Evolutionary conservation across 345 rosid genomes (phyloP).

Genomic region (Dovyalis caffra): DNA sequence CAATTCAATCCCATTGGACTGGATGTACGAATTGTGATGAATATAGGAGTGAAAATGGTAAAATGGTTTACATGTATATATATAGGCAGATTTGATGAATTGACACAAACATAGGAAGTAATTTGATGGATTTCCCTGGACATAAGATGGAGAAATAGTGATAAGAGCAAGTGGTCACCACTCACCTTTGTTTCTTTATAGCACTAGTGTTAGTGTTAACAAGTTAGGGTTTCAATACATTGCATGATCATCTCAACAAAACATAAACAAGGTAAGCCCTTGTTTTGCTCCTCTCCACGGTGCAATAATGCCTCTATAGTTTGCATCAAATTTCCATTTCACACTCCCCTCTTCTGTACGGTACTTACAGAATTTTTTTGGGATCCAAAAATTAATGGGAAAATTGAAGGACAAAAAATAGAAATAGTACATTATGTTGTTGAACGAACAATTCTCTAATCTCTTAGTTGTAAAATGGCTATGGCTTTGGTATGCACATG

Average conservation of each 20-base stretch:
- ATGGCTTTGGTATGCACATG: slow-evolving; percentile 1
- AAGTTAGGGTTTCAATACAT: neutral
- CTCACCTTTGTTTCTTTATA: neutral
- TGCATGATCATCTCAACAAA: neutral
- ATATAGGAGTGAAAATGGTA: no score
- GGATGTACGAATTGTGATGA: no score
- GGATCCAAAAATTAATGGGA: slow-evolving; percentile 1
- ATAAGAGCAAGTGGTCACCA: slow-evolving; percentile 5
- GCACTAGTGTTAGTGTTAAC: neutral
- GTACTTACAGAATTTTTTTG: neutral
- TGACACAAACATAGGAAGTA: no score
- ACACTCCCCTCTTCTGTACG: slow-evolving; percentile 7
- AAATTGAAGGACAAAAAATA: neutral
- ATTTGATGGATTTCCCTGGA: no score
- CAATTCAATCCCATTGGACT: no score
- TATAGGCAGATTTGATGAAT: no score
- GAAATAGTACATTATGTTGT: no score
- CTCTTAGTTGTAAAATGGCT: no score
- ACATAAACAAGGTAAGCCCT: slow-evolving; percentile 17
- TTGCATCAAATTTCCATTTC: no score
- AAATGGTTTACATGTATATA: no score
- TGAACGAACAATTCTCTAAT: no score
- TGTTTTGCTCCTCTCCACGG: slow-evolving; percentile 26
- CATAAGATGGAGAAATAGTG: no score
- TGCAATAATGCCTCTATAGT: slow-evolving; percentile 30